Percentiles rank a stretch among this genome's conserved stretches.
phyloP scores from a whole-genome alignment of 768 basidiomycete genomes.

The Leucocoprinus leucothites region DNA sequence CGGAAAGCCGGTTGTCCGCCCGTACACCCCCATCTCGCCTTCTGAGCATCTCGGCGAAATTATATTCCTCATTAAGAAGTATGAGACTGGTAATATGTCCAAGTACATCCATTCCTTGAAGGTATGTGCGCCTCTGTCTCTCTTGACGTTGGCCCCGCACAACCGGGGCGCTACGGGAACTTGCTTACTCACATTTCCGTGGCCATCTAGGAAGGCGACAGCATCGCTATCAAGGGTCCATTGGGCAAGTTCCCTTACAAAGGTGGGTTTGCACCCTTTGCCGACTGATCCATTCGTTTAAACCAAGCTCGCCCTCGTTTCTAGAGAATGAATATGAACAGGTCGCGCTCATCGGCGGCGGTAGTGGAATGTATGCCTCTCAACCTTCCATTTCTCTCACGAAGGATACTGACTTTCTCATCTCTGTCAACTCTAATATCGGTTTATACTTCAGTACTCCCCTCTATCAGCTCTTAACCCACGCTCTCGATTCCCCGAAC shows the following conservation, averaged over 20 bases:
- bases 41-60: slow-evolving; percentile 75
- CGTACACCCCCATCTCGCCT: slow-evolving; percentile 90
- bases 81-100: slow-evolving; percentile 79
- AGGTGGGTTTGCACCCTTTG: slow-evolving; percentile 35
- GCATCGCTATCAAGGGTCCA: slow-evolving; percentile 87
- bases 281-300: neutral
- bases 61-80: slow-evolving; percentile 80
- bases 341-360: slow-evolving; percentile 89
- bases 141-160: neutral
- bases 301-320: neutral
- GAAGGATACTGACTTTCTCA: slow-evolving; percentile 1
- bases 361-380: slow-evolving; percentile 78
- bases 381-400: neutral
- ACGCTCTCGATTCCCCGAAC: slow-evolving; percentile 63
- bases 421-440: neutral
- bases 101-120: slow-evolving; percentile 79
- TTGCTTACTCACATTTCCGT: slow-evolving; percentile 1
- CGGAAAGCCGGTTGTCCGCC: slow-evolving; percentile 84
- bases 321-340: slow-evolving; percentile 81
- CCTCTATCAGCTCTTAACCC: slow-evolving; percentile 75
- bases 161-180: neutral
- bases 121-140: slow-evolving; percentile 24
- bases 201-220: slow-evolving; percentile 59
- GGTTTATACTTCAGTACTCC: slow-evolving; percentile 53
- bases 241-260: slow-evolving; percentile 86